These are phyloP conservation scores for Phytophthora pistaciae DNA, from an alignment of 352 stramenopile genomes.

Conservation along the genomic window DNA sequence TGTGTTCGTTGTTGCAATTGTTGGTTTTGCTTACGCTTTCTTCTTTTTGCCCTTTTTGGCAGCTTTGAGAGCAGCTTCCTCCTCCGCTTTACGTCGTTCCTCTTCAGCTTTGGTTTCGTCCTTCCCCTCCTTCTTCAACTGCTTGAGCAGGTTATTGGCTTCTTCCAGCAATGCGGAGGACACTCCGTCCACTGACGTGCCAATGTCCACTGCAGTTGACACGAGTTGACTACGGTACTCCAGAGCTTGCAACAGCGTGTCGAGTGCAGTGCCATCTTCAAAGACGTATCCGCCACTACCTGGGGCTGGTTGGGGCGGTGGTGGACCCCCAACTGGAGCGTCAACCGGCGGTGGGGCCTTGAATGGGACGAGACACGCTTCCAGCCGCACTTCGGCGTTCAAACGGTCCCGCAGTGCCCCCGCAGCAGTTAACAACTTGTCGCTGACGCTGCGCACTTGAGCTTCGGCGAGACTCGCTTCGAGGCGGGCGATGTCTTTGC, in stretches of 20 bases:
- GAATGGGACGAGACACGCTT: constrained; percentile 68
- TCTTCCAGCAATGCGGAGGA: constrained; percentile 68
- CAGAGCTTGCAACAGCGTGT: constrained; percentile 75
- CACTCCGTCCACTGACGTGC: constrained; percentile 56
- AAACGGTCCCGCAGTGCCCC: constrained; percentile 60
- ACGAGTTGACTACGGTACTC: constrained; percentile 68
- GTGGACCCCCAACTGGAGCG: constrained; percentile 6
- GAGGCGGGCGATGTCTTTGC: constrained; percentile 67
- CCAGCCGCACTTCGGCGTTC: constrained; percentile 73
- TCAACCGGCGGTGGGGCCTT: constrained; percentile 20
- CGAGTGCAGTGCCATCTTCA: constrained; percentile 47
- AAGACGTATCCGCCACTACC: constrained; percentile 56
- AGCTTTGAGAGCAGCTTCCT: constrained; percentile 78
- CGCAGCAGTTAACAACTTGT: constrained; percentile 63
- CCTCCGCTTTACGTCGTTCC: constrained; percentile 72
- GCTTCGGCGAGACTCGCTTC: constrained; percentile 71
- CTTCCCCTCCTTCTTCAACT: constrained; percentile 86
- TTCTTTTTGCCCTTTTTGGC: constrained; percentile 88
- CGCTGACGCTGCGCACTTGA: constrained; percentile 54
- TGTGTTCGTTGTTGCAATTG: not conserved
- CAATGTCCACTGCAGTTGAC: constrained; percentile 59
- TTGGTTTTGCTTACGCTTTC: constrained; percentile 46
- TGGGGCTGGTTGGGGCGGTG: constrained; percentile 9
- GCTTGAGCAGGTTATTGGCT: constrained; percentile 61
- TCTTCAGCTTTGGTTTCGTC: constrained; percentile 83